These are phyloP conservation scores for Lodderomyces margitis DNA, from an alignment of 1,139 yeast species.

Conservation along the genomic window DNA sequence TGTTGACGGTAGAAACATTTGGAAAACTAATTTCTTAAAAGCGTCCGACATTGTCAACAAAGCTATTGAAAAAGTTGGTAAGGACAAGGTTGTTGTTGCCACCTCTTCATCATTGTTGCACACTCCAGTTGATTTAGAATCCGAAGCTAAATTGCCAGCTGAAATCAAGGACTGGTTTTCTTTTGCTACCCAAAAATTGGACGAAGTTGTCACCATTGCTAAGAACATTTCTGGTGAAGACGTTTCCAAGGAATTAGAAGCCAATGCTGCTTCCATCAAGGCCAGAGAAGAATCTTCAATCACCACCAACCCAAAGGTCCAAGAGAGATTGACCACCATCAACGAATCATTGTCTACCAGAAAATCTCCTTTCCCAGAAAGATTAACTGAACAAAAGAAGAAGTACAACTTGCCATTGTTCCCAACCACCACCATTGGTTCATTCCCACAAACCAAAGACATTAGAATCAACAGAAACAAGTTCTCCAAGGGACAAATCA, in stretches of 20 bases:
- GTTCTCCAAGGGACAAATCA: conserved; percentile 91
- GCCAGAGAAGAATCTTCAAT: conserved; percentile 84
- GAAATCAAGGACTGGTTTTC: conserved; percentile 98
- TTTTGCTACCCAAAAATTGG: conserved; percentile 93
- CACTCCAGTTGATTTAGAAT: conserved; percentile 94
- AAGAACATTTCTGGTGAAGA: conserved; percentile 83
- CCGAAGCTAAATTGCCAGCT: conserved; percentile 86
- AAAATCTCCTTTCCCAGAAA: conserved; percentile 78
- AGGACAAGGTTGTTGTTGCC: conserved; percentile 85
- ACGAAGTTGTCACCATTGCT: conserved; percentile 88
- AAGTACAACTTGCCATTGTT: conserved; percentile 92
- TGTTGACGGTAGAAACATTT: conserved; percentile 98
- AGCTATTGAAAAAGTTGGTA: conserved; percentile 83
- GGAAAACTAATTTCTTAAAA: conserved; percentile 93
- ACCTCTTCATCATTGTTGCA: conserved; percentile 96
- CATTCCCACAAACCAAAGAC: conserved; percentile 99
- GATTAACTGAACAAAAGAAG: conserved; percentile 84
- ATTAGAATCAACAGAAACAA: conserved; percentile 98
- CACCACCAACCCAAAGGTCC: conserved; percentile 90
- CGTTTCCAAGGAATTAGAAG: conserved; percentile 65
- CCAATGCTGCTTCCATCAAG: conserved; percentile 82
- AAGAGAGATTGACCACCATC: conserved; percentile 80
- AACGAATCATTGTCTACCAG: conserved; percentile 81
- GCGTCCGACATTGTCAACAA: conserved; percentile 78
- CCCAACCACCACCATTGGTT: conserved; percentile 99